These are phyloP conservation scores for Corchorus capsularis DNA, from an alignment of 345 rosid genomes.

Conservation along the genomic window DNA sequence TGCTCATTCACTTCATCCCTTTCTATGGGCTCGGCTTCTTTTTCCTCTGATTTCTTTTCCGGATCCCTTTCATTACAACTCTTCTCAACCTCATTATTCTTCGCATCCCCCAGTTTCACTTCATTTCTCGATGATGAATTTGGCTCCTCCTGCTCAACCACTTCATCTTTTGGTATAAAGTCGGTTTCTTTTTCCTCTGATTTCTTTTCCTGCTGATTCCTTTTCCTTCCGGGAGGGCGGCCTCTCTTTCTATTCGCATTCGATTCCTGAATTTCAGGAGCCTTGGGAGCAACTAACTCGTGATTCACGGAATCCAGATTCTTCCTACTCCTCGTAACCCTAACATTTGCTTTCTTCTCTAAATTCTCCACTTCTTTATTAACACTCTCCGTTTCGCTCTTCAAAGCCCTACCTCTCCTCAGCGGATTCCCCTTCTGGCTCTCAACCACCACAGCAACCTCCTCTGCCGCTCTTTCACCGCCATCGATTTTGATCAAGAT, in stretches of 20 bases:
- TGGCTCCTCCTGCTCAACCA: background rate
- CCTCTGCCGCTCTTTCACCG: background rate
- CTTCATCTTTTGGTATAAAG: background rate
- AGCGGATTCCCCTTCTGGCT: slow-evolving; percentile 24
- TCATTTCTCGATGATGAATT: background rate
- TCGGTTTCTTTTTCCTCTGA: slow-evolving; percentile 2
- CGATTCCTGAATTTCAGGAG: slow-evolving; percentile 19
- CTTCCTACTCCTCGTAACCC: slow-evolving; percentile 39
- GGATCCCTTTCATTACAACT: no score
- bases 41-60: background rate
- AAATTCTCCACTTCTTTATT: slow-evolving; percentile 16
- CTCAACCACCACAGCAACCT: background rate
- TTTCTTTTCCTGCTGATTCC: slow-evolving; percentile 15
- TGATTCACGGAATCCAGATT: slow-evolving; percentile 27
- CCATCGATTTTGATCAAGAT: slow-evolving; percentile 42
- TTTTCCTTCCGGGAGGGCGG: slow-evolving; percentile 22
- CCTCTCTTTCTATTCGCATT: slow-evolving; percentile 17
- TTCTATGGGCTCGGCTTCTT: background rate
- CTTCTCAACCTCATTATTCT: no score
- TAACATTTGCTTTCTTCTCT: slow-evolving; percentile 24
- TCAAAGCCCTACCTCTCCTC: slow-evolving; percentile 39
- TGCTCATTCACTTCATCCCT: background rate
- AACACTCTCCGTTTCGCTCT: slow-evolving; percentile 22
- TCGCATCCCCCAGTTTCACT: background rate
- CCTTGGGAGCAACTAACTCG: background rate